phyloP scores from a whole-genome alignment of 2,329 filamentous ascomycete species.

The Ploettnerulaceae sp. region DNA sequence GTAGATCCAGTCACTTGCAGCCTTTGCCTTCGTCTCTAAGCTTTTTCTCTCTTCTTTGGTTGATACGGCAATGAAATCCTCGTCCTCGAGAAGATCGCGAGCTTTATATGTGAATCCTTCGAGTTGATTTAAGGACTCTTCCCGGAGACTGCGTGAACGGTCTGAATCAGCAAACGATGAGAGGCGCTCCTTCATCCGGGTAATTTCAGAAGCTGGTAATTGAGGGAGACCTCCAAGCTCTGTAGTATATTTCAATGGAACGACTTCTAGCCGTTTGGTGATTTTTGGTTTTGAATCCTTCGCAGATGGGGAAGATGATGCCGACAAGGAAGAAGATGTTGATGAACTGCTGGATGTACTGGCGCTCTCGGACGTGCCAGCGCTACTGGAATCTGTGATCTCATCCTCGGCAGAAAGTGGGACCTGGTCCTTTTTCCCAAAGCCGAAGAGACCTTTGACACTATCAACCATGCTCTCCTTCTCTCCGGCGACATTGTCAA shows the following conservation, averaged over 20 bases:
- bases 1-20: slow-evolving; percentile 85
- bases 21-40: slow-evolving; percentile 64
- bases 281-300: slow-evolving; percentile 26
- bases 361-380: slow-evolving; percentile 32
- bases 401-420: slow-evolving; percentile 57
- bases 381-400: slow-evolving; percentile 41
- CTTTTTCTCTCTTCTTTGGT: slow-evolving; percentile 60
- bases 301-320: slow-evolving; percentile 29
- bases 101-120: slow-evolving; percentile 89
- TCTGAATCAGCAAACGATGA: slow-evolving; percentile 84
- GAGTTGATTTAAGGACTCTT: slow-evolving; percentile 88
- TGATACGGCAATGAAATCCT: slow-evolving; percentile 67
- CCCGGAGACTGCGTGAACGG: slow-evolving; percentile 66
- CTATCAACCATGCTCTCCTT: slow-evolving; percentile 85
- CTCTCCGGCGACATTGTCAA: slow-evolving; percentile 52
- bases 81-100: slow-evolving; percentile 74
- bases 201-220: slow-evolving; percentile 28
- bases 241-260: slow-evolving; percentile 30
- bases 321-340: slow-evolving; percentile 46
- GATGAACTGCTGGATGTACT: slow-evolving; percentile 43
- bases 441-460: slow-evolving; percentile 93
- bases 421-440: slow-evolving; percentile 82
- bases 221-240: slow-evolving; percentile 29
- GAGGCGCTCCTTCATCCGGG: slow-evolving; percentile 54
- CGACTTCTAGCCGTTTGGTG: slow-evolving; percentile 31